Percentiles rank a stretch among this genome's conserved stretches.
Evolutionary conservation across 768 basidiomycete genomes (phyloP).

Genomic region (Mycena rebaudengoi): DNA sequence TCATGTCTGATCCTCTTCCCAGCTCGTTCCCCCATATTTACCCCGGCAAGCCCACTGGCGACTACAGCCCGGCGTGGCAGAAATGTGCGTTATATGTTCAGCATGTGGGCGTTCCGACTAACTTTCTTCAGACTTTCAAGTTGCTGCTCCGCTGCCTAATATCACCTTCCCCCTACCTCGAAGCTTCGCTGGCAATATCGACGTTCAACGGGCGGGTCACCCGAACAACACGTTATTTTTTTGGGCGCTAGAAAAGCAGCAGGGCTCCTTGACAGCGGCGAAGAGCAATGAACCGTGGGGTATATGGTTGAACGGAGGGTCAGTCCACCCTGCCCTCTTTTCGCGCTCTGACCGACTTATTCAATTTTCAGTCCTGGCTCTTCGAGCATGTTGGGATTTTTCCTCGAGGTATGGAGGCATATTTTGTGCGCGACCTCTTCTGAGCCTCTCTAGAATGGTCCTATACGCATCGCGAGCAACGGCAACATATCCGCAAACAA

Average conservation of each 20-base stretch:
- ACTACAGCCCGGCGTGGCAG: constrained; percentile 69
- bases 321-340: constrained; percentile 28
- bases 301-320: constrained; percentile 82
- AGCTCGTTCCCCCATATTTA: constrained; percentile 58
- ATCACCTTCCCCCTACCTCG: constrained; percentile 61
- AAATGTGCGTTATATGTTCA: constrained; percentile 50
- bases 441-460: constrained; percentile 63
- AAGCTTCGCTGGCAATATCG: constrained; percentile 72
- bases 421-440: neutral
- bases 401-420: constrained; percentile 59
- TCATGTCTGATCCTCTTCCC: constrained; percentile 42
- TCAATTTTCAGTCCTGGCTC: constrained; percentile 62
- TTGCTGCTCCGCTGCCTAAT: constrained; percentile 64
- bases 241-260: constrained; percentile 64
- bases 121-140: constrained; percentile 64
- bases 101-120: too few species aligned
- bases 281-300: constrained; percentile 66
- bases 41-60: constrained; percentile 53
- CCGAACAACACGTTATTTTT: constrained; percentile 76
- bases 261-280: constrained; percentile 61
- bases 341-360: neutral
- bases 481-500: constrained; percentile 59
- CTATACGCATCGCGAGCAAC: constrained; percentile 63
- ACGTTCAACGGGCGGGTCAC: constrained; percentile 64
- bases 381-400: constrained; percentile 70